A percentile compares a stretch with the other conserved stretches of the same genome.
These are phyloP conservation scores for Scolecobasidium constrictum DNA, from an alignment of 2,329 filamentous ascomycete genomes.

Conservation along the genomic window DNA sequence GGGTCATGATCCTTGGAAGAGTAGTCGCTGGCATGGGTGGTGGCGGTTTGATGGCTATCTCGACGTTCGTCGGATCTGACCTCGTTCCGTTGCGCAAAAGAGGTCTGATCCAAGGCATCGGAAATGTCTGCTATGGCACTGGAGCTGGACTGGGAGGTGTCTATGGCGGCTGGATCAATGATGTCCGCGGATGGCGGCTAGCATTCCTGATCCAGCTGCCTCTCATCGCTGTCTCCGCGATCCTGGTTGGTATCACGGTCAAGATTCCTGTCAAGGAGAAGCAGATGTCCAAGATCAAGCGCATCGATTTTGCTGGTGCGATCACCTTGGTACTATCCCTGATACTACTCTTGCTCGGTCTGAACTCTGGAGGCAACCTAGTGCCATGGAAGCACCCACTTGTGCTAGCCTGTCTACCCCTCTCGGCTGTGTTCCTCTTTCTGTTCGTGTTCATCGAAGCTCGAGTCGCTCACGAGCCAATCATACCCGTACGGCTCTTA, in stretches of 20 bases:
- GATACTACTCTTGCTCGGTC: slow-evolving; percentile 53
- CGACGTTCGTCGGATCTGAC: slow-evolving; percentile 59
- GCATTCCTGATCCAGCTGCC: slow-evolving; percentile 63
- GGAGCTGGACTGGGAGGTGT: slow-evolving; percentile 60
- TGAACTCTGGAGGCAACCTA: slow-evolving; percentile 65
- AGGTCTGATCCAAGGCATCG: slow-evolving; percentile 62
- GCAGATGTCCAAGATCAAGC: slow-evolving; percentile 52
- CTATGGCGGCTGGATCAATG: slow-evolving; percentile 62
- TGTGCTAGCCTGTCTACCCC: slow-evolving; percentile 46
- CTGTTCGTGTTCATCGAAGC: slow-evolving; percentile 59
- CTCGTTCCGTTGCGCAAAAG: slow-evolving; percentile 58
- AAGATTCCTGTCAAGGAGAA: slow-evolving; percentile 54
- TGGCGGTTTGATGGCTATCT: slow-evolving; percentile 60
- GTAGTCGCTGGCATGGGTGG: slow-evolving; percentile 56
- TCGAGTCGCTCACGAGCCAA: slow-evolving; percentile 57
- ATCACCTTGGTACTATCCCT: slow-evolving; percentile 54
- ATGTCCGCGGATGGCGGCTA: slow-evolving; percentile 67
- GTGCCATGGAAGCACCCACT: slow-evolving; percentile 51
- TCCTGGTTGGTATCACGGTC: slow-evolving; percentile 50
- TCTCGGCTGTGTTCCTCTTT: slow-evolving; percentile 48
- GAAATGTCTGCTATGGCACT: slow-evolving; percentile 63
- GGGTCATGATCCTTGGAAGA: slow-evolving; percentile 54
- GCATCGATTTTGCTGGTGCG: slow-evolving; percentile 66
- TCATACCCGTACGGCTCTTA: slow-evolving; percentile 65
- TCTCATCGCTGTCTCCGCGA: slow-evolving; percentile 49